These are phyloP conservation scores for Ceratobasidium sp. DNA, from an alignment of 1,284 basidiomycete species.

Conservation along the genomic window DNA sequence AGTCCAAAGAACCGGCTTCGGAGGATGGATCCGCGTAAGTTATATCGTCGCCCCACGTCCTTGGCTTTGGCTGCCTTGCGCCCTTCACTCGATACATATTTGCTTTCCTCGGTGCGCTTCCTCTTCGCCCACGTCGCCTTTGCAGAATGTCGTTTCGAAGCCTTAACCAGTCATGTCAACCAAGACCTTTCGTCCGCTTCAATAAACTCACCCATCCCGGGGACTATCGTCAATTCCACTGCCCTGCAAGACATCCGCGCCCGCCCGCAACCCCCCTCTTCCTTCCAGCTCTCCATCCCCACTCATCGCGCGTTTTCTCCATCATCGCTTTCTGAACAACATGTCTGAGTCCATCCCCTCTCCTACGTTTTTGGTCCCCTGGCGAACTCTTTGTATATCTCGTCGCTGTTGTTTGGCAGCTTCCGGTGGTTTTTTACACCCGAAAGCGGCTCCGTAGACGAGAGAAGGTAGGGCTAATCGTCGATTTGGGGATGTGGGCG, in stretches of 20 bases:
- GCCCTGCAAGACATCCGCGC: slow-evolving; percentile 77
- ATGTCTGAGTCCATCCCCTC: slow-evolving; percentile 76
- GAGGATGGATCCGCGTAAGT: too few species aligned
- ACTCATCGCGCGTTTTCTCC: slow-evolving; percentile 76
- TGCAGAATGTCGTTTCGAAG: slow-evolving; percentile 76
- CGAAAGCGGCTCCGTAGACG: slow-evolving; percentile 68
- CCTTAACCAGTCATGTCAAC: slow-evolving; percentile 59
- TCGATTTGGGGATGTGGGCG: slow-evolving; percentile 16
- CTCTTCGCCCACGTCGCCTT: slow-evolving; percentile 69
- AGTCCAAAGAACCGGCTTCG: too few species aligned
- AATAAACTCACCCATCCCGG: slow-evolving; percentile 69
- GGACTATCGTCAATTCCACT: slow-evolving; percentile 71
- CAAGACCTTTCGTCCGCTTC: neutral
- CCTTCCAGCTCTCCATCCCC: slow-evolving; percentile 77
- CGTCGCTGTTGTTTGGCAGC: slow-evolving; percentile 60
- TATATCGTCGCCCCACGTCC: too few species aligned
- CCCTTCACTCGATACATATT: slow-evolving; percentile 65
- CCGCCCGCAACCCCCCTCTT: slow-evolving; percentile 73
- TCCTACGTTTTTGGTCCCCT: slow-evolving; percentile 68
- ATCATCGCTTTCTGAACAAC: slow-evolving; percentile 73
- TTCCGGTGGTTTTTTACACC: too few species aligned
- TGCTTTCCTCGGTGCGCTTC: slow-evolving; percentile 55
- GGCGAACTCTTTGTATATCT: slow-evolving; percentile 67
- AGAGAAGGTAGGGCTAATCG: slow-evolving; percentile 53
- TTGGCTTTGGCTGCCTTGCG: slow-evolving; percentile 70